Conservation (phyloP, 75 land plant genomes). For the Pinus albicaulis region DNA sequence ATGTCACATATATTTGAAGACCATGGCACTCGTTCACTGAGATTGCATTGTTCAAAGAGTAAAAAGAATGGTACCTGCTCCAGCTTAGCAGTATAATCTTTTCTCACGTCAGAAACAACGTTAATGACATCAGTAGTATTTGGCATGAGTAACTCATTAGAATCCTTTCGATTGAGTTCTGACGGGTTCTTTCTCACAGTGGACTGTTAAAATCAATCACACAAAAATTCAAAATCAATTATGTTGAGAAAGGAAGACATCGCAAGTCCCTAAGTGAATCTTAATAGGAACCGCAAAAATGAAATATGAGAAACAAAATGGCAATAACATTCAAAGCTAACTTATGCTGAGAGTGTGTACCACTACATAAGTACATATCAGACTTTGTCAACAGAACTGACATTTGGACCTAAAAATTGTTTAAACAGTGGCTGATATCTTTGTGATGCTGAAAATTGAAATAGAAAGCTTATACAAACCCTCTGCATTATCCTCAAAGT, state of each 20-base stretch:
- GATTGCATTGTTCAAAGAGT: background rate
- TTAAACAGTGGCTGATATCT: background rate
- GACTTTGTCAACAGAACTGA: background rate
- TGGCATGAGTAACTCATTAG: constrained; percentile 5
- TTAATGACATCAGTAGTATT: constrained; percentile 18
- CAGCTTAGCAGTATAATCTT: constrained; percentile 37
- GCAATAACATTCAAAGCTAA: background rate
- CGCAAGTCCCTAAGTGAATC: background rate
- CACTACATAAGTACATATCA: background rate
- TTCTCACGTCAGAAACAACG: constrained; percentile 26
- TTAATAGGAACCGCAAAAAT: background rate
- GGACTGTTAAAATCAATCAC: constrained; percentile 1
- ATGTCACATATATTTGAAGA: background rate
- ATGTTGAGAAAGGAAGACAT: background rate
- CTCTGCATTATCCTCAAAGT: background rate
- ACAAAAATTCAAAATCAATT: background rate
- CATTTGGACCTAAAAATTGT: background rate
- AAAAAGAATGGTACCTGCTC: constrained; percentile 30
- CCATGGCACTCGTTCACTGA: background rate
- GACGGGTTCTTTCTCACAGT: background rate
- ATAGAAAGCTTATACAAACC: background rate
- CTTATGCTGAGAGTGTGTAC: background rate
- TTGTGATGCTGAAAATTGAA: background rate
- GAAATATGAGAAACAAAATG: background rate
- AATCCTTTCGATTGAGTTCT: background rate